phyloP scores from a whole-genome alignment of 257 asterid species.

The Solanum lycopersicoides region DNA sequence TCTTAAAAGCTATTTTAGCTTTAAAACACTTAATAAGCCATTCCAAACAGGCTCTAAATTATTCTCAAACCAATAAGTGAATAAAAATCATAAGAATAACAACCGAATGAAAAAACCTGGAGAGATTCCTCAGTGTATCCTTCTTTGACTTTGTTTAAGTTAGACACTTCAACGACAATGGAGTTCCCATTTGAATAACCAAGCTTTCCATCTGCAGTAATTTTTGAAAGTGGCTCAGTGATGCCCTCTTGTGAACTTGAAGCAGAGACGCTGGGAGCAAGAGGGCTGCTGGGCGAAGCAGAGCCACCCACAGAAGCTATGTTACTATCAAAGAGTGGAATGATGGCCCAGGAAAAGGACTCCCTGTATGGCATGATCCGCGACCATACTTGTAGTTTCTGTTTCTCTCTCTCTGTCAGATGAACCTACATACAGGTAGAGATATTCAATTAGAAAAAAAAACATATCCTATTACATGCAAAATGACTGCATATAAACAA shows the following conservation, averaged over 20 bases:
- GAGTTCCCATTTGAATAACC: slow-evolving; percentile 82
- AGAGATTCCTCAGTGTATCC: slow-evolving; percentile 95
- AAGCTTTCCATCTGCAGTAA: slow-evolving; percentile 83
- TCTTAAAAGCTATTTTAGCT: neutral
- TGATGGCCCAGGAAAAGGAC: slow-evolving; percentile 95
- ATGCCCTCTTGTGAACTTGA: slow-evolving; percentile 66
- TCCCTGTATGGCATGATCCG: slow-evolving; percentile 93
- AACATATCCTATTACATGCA: neutral
- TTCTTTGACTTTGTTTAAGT: slow-evolving; percentile 97
- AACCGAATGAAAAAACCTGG: slow-evolving; percentile 38
- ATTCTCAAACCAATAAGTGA: neutral
- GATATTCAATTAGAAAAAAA: neutral
- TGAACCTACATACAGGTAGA: slow-evolving; percentile 45
- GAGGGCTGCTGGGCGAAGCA: slow-evolving; percentile 96
- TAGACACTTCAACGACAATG: slow-evolving; percentile 93
- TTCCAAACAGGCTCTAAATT: neutral
- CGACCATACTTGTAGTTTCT: slow-evolving; percentile 97
- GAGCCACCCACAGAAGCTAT: slow-evolving; percentile 72
- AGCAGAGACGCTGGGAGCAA: slow-evolving; percentile 63
- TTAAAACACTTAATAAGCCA: neutral
- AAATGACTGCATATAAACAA: neutral
- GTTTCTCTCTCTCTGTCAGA: slow-evolving; percentile 94
- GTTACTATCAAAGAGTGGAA: slow-evolving; percentile 93
- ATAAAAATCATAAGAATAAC: neutral
- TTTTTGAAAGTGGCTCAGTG: slow-evolving; percentile 65